phyloP scores from a whole-genome alignment of 306 rosid species.

The Spatholobus suberectus region DNA sequence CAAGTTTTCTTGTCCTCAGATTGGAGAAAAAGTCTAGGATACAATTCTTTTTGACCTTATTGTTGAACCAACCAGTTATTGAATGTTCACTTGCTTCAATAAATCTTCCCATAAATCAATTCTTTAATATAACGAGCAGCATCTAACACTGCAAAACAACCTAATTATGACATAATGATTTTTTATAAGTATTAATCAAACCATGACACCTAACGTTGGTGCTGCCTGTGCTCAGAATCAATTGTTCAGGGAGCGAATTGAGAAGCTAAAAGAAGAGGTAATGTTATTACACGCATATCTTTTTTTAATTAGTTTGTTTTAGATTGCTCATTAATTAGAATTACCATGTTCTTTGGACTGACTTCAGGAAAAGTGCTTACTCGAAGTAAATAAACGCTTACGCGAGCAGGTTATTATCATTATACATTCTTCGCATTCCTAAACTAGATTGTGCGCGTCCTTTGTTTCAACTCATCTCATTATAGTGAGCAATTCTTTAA shows the following conservation, averaged over 20 bases:
- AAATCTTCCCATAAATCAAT: neutral
- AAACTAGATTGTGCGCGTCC: neutral
- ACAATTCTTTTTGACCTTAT: neutral
- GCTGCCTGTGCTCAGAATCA: slow-evolving; percentile 55
- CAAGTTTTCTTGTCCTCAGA: too few species aligned
- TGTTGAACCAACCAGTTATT: neutral
- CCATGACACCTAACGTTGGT: slow-evolving; percentile 28
- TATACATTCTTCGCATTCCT: neutral
- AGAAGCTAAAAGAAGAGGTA: slow-evolving; percentile 77
- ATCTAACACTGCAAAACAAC: neutral
- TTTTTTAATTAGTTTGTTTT: neutral
- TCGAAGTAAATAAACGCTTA: slow-evolving; percentile 66
- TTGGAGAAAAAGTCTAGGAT: too few species aligned
- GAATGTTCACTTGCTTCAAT: neutral
- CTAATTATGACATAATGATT: neutral
- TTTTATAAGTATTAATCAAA: neutral
- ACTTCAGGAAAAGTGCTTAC: slow-evolving; percentile 63
- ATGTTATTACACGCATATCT: neutral
- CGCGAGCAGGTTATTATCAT: slow-evolving; percentile 53
- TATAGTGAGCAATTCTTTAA: neutral
- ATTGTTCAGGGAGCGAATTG: slow-evolving; percentile 66
- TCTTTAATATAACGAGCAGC: neutral
- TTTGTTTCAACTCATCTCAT: neutral
- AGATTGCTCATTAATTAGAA: neutral
- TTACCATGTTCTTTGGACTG: slow-evolving; percentile 2